Conservation (phyloP, 306 rosid species). For the Vicia sativa region DNA sequence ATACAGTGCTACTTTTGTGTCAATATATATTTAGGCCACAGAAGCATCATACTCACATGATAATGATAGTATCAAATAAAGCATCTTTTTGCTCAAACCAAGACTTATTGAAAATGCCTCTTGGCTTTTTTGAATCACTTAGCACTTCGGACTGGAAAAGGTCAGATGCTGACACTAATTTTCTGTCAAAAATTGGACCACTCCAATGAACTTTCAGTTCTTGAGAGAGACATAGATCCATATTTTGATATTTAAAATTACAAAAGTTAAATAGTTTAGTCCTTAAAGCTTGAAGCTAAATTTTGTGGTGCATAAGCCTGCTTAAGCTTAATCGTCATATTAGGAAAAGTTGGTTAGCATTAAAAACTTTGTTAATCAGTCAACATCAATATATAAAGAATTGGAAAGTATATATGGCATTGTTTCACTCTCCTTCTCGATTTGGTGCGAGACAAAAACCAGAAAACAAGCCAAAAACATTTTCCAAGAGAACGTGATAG, state of each 20-base stretch:
- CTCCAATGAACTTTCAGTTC: neutral
- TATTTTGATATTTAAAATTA: neutral
- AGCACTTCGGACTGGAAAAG: slow-evolving; percentile 4
- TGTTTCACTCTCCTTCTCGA: slow-evolving; percentile 4
- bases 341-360: neutral
- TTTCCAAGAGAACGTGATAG: slow-evolving; percentile 19
- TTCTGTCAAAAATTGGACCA: slow-evolving; percentile 13
- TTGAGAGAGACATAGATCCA: neutral
- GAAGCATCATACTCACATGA: slow-evolving; percentile 5
- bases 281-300: neutral
- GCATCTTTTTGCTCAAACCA: slow-evolving; percentile 31
- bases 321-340: neutral
- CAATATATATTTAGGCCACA: neutral
- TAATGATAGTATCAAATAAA: slow-evolving; percentile 4
- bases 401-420: slow-evolving; percentile 2
- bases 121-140: slow-evolving; percentile 20
- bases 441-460: neutral
- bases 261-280: neutral
- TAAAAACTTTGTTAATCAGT: neutral
- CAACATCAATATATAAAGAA: neutral
- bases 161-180: slow-evolving; percentile 14
- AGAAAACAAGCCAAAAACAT: slow-evolving; percentile 25
- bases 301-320: neutral
- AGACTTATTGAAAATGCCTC: slow-evolving; percentile 16
- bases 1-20: neutral